Percentiles rank a stretch among this genome's conserved stretches.
These are phyloP conservation scores for Spongiforma sp. DNA, from an alignment of 1,284 basidiomycete species.

Conservation along the genomic window DNA sequence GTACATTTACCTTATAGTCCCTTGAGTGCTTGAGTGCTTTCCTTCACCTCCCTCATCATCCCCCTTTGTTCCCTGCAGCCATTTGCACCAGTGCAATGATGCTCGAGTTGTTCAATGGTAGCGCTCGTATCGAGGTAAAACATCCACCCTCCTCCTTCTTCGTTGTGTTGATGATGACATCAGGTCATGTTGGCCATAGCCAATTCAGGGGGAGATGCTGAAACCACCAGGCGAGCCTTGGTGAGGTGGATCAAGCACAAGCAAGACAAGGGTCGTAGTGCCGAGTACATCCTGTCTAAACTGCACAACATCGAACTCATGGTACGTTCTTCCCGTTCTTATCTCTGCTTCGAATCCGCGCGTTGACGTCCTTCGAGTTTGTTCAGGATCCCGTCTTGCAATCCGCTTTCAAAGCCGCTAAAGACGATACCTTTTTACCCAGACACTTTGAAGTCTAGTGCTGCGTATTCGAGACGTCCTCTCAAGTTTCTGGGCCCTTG, in stretches of 20 bases:
- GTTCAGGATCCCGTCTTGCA: too few species aligned
- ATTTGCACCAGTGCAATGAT: conserved; percentile 9
- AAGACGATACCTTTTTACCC: too few species aligned
- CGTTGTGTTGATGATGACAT: conserved; percentile 1
- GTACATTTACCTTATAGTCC: too few species aligned
- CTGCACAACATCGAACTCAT: conserved; percentile 32
- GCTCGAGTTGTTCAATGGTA: conserved; percentile 33
- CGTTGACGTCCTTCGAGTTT: too few species aligned
- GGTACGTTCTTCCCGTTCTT: conserved; percentile 18
- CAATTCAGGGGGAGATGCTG: conserved; percentile 35
- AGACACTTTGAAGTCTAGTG: too few species aligned
- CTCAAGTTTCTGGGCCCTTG: too few species aligned
- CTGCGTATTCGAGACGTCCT: too few species aligned
- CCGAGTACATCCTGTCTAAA: conserved; percentile 37
- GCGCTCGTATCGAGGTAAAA: conserved; percentile 36
- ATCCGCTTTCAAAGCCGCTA: too few species aligned
- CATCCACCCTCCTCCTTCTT: too few species aligned
- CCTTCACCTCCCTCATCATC: not conserved
- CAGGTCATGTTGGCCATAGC: conserved; percentile 40
- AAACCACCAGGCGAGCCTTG: conserved; percentile 32
- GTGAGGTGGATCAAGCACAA: conserved; percentile 37
- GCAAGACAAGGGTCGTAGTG: conserved; percentile 34
- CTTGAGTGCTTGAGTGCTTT: too few species aligned
- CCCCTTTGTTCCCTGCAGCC: not conserved
- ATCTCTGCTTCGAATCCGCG: not conserved